Evolutionary conservation across 306 rosid species (phyloP).

Genomic region (Glycine latifolia): DNA sequence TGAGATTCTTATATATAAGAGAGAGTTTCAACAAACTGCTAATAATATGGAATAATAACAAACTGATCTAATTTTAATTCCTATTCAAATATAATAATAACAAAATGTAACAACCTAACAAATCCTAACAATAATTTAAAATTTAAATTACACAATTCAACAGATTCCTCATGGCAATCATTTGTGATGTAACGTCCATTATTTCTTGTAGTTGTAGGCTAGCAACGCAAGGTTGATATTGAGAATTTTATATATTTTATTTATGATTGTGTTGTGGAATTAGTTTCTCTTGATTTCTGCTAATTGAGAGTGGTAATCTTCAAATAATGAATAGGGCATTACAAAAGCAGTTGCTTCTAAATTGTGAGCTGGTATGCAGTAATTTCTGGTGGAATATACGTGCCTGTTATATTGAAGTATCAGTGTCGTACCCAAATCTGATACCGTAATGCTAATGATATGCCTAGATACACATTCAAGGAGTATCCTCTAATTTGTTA

Average conservation of each 20-base stretch:
- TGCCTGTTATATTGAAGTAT: not conserved
- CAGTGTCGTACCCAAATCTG: not conserved
- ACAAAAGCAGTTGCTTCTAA: not conserved
- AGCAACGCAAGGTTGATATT: not conserved
- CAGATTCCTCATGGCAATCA: not conserved
- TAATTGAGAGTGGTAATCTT: not conserved
- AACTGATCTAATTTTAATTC: no score
- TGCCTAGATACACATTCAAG: not conserved
- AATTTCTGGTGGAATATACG: not conserved
- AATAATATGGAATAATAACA: no score
- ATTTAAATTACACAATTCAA: no score
- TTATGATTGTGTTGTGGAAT: not conserved
- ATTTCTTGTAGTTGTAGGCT: not conserved
- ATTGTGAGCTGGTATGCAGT: slow-evolving; percentile 13
- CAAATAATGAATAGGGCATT: not conserved
- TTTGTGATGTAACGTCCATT: not conserved
- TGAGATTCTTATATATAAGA: no score
- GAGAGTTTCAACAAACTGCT: no score
- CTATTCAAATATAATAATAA: no score
- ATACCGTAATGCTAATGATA: not conserved
- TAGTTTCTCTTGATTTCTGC: slow-evolving; percentile 34
- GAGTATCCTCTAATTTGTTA: not conserved
- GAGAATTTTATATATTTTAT: not conserved
- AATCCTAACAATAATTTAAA: no score
- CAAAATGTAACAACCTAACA: no score